Evolutionary conservation across 2,329 filamentous ascomycete species (phyloP).

Genomic region (Phialophora macrospora): DNA sequence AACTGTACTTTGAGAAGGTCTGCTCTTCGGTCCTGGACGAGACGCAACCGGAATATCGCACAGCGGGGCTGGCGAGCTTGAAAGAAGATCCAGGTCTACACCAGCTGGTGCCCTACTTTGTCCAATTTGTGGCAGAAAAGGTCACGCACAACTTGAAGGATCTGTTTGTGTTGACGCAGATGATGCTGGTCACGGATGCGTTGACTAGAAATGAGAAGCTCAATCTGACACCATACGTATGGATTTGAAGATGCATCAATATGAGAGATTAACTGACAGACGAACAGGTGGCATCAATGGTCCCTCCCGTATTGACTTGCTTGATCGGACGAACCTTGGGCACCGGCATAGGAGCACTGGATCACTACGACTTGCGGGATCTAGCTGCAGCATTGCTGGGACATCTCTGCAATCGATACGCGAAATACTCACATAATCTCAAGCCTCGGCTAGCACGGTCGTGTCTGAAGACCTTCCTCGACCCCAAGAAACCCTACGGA

Average conservation of each 20-base stretch:
- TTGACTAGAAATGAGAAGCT: constrained; percentile 82
- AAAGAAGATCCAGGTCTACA: constrained; percentile 89
- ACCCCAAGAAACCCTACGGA: constrained; percentile 78
- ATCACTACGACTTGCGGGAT: constrained; percentile 81
- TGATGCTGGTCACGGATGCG: constrained; percentile 87
- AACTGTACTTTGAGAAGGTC: constrained; percentile 96
- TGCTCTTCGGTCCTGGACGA: constrained; percentile 87
- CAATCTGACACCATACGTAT: constrained; percentile 71
- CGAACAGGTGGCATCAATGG: constrained; percentile 65
- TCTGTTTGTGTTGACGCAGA: constrained; percentile 83
- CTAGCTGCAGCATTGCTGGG: constrained; percentile 81
- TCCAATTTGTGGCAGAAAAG: constrained; percentile 93
- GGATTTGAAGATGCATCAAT: constrained; percentile 30
- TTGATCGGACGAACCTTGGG: constrained; percentile 83
- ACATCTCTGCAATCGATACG: constrained; percentile 79
- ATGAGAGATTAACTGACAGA: constrained; percentile 7
- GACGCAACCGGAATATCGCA: constrained; percentile 81
- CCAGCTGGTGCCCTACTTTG: constrained; percentile 94
- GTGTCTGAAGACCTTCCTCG: constrained; percentile 88
- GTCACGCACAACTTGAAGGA: constrained; percentile 93
- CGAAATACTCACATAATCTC: constrained; percentile 77
- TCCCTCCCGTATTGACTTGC: constrained; percentile 89
- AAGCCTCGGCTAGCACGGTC: constrained; percentile 89
- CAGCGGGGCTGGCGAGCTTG: constrained; percentile 83
- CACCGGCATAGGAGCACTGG: constrained; percentile 54